These are phyloP conservation scores for Magnolia kwangsiensis DNA, from an alignment of 164 flowering plant genomes.

Conservation along the genomic window DNA sequence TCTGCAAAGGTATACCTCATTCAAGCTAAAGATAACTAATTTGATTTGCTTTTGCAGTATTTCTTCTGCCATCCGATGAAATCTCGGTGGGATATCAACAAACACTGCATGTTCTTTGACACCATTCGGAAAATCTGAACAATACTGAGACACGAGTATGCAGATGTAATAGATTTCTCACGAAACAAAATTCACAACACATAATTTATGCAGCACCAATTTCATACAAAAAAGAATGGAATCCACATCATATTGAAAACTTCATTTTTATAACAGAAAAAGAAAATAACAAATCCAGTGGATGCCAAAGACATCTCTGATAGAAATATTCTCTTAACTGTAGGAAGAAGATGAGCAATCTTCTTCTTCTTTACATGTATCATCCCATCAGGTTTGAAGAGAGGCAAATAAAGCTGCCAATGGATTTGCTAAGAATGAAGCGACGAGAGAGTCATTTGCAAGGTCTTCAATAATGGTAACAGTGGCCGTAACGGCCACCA, in stretches of 20 bases:
- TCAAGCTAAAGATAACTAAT: conserved; percentile 58
- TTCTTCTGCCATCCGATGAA: conserved; percentile 71
- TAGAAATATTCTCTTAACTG: no score
- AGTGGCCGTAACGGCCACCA: no score
- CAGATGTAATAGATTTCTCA: neutral
- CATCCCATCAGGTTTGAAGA: no score
- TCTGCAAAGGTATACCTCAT: conserved; percentile 45
- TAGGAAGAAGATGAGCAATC: no score
- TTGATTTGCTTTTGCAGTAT: conserved; percentile 71
- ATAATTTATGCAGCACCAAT: neutral
- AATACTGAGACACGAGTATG: conserved; percentile 55
- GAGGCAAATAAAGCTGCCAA: no score
- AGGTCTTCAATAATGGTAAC: no score
- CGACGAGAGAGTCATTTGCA: no score
- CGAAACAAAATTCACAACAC: neutral
- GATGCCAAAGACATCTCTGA: no score
- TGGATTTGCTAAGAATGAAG: no score
- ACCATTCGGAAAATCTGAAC: conserved; percentile 61
- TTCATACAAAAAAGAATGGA: neutral
- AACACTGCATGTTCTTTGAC: conserved; percentile 75
- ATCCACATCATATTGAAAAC: neutral
- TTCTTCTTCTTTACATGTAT: no score
- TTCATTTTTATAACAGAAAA: neutral
- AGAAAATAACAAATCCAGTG: no score
- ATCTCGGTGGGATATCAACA: conserved; percentile 81